phyloP scores from a whole-genome alignment of 192 early-diverging fungal genomes.

The Dispira parvispora region DNA sequence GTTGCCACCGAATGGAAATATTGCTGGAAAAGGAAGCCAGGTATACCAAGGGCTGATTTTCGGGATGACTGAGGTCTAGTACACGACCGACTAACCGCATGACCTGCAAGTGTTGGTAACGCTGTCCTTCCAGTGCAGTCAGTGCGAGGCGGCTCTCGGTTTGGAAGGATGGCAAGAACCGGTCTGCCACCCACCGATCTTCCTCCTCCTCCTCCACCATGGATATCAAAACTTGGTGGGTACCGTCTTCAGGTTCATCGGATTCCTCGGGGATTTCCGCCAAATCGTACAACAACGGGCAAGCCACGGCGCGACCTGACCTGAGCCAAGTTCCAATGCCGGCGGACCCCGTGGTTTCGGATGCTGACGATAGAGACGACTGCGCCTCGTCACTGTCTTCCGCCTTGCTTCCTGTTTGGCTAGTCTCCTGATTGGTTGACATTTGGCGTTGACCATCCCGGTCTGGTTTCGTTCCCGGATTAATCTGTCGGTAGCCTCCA shows the following conservation, averaged over 20 bases:
- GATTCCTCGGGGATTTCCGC: not conserved
- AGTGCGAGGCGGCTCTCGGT: constrained; percentile 34
- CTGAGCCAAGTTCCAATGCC: not conserved
- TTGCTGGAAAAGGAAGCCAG: constrained; percentile 59
- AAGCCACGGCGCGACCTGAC: not conserved
- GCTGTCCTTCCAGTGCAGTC: constrained; percentile 32
- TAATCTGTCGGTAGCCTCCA: not conserved
- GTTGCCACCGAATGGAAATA: constrained; percentile 74
- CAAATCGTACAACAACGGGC: not conserved
- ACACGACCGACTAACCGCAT: constrained; percentile 54
- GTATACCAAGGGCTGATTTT: constrained; percentile 60
- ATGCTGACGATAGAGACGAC: not conserved
- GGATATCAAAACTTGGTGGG: not conserved
- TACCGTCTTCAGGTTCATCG: not conserved
- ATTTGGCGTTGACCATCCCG: not conserved
- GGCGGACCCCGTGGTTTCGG: not conserved
- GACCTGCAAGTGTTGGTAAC: constrained; percentile 29
- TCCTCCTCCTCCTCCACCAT: constrained; percentile 4
- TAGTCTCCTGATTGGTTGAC: not conserved
- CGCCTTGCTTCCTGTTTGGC: not conserved
- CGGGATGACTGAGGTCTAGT: constrained; percentile 52
- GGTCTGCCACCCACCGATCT: constrained; percentile 18
- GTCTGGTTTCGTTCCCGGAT: not conserved
- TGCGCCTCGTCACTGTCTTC: not conserved
- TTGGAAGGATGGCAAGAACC: constrained; percentile 17